Evolutionary conservation across 129 eudicot species (phyloP), one percentile per base, ranked within the genome.

Genomic region (Helichrysum umbraculigerum): DNA sequence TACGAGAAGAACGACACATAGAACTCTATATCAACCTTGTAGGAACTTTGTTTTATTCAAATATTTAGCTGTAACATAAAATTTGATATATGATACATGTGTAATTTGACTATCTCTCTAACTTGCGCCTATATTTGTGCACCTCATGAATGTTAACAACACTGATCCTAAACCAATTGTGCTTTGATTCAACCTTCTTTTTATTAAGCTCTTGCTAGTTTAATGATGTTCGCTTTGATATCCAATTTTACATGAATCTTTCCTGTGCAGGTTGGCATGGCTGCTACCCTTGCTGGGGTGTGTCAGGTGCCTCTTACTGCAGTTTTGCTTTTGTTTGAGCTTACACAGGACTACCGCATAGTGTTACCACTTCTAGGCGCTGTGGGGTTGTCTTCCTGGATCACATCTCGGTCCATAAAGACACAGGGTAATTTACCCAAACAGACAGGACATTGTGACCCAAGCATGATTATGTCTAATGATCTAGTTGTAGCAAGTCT

Each of bases 241-340:
- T 75, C 61, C 30, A 33, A 30, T 30, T 47, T 68, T 19, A 74
- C 10, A n/a, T 50, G 64, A 77, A 29, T 69, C 44, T 35, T 25
- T 73, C 41, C 67, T 75, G 50, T 39, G 68, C 87, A 92, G 98
- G 98, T 93, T 86, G 98, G 98, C 79, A 93, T 93, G 98, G 96
- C 98, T 73, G 97, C 98, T 73, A 90, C 96, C 60, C 97, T 93
- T 81, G 98, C 98, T 66, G 98, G 98, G 75, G 98, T 93, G 51
- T 93, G 98, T 82, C 92, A 90, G 72, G 97, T 90, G 21, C 97
- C 96, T 66, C 92, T 90, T 65, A 90, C 98, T 42, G 84, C 97
- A 73, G 98, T 93, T 80, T 71, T 93, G 78, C 98, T 93, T 78
- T 87, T 93, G 17, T 93, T 93, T 68, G 98, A 93, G 76, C 88